phyloP scores from a whole-genome alignment of 2,329 filamentous ascomycete genomes.

The Aspergillus sp. region DNA sequence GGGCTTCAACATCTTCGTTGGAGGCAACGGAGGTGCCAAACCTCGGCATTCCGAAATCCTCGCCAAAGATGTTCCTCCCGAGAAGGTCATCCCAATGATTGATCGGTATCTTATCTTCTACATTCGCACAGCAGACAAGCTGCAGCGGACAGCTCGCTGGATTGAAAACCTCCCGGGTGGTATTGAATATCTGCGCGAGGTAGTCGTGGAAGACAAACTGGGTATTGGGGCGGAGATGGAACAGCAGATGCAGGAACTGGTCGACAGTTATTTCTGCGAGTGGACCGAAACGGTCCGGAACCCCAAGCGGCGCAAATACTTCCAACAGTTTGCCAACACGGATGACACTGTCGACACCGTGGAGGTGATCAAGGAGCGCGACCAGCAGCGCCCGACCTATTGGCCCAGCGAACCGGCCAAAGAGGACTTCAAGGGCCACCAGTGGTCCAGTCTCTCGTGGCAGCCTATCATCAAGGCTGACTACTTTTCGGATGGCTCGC shows the following conservation, averaged over 20 bases:
- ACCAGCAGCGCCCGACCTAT: conserved; percentile 71
- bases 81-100: conserved; percentile 78
- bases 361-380: conserved; percentile 71
- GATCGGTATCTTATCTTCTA: conserved; percentile 93
- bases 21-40: conserved; percentile 84
- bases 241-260: conserved; percentile 81
- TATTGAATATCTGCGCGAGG: conserved; percentile 77
- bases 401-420: conserved; percentile 70
- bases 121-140: conserved; percentile 85
- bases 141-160: conserved; percentile 87
- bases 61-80: conserved; percentile 80
- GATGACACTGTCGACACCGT: conserved; percentile 67
- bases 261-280: conserved; percentile 84
- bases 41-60: conserved; percentile 80
- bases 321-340: conserved; percentile 84
- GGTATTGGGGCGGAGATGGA: conserved; percentile 83
- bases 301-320: conserved; percentile 67
- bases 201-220: conserved; percentile 81
- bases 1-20: conserved; percentile 90
- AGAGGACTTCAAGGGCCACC: conserved; percentile 70
- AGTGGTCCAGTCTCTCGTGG: conserved; percentile 71
- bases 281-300: conserved; percentile 80
- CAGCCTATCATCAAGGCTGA: conserved; percentile 72
- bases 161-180: conserved; percentile 81
- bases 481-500: conserved; percentile 69